These are phyloP conservation scores for Oryza nivara DNA, from an alignment of 176 grass and related monocot species.

Conservation along the genomic window DNA sequence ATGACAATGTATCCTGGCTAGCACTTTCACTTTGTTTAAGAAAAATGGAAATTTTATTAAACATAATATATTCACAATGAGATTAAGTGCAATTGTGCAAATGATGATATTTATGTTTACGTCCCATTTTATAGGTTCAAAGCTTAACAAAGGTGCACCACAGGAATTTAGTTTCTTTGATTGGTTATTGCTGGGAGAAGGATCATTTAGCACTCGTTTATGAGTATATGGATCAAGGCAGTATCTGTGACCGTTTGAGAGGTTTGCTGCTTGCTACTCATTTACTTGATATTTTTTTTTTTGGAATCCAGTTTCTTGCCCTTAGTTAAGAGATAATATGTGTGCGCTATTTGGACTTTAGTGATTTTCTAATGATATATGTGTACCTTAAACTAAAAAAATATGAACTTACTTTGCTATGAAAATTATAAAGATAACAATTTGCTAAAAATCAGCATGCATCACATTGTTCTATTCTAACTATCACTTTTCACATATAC, in stretches of 20 bases:
- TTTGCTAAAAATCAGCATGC: background rate
- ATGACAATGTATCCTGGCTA: no score
- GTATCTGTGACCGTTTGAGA: slow-evolving; percentile 26
- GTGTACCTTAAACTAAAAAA: no score
- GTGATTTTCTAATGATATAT: no score
- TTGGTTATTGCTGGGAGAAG: slow-evolving; percentile 34
- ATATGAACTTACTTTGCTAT: background rate
- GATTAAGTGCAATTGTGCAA: no score
- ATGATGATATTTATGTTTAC: no score
- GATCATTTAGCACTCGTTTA: slow-evolving; percentile 40
- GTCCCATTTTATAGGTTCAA: background rate
- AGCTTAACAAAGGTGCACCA: slow-evolving; percentile 18
- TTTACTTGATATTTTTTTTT: no score
- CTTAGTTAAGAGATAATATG: background rate
- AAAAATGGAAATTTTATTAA: no score
- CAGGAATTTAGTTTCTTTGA: background rate
- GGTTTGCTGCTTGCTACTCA: background rate
- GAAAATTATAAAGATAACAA: background rate
- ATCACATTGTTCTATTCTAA: background rate
- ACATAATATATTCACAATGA: no score
- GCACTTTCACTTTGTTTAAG: no score
- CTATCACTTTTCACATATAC: background rate
- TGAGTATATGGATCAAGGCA: slow-evolving; percentile 31
- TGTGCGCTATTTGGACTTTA: background rate
- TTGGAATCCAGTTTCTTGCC: no score